A percentile compares a stretch with the other conserved stretches of the same genome.
Conservation (phyloP, 2,329 filamentous ascomycete species). For the Sclerotinia borealis region DNA sequence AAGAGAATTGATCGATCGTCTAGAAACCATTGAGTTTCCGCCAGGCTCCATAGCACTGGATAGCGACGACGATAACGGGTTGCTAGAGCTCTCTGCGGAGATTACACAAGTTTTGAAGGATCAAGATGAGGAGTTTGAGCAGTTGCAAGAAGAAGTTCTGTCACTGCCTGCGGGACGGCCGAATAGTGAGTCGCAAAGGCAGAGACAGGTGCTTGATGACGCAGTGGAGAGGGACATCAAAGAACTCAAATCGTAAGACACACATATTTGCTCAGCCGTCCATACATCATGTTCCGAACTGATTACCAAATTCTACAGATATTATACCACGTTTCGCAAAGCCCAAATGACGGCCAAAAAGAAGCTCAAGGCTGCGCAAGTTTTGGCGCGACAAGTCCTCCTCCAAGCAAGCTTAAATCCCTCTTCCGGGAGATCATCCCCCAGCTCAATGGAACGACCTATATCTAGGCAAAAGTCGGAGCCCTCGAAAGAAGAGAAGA, state of each 20-base stretch:
- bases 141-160: constrained; percentile 70
- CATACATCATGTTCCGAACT: not conserved
- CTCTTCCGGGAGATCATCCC: constrained; percentile 27
- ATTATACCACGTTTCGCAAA: constrained; percentile 61
- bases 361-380: constrained; percentile 65
- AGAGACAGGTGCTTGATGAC: constrained; percentile 60
- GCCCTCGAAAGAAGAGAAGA: constrained; percentile 59
- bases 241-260: constrained; percentile 64
- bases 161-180: constrained; percentile 44
- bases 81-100: constrained; percentile 70
- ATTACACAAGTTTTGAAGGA: constrained; percentile 74
- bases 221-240: constrained; percentile 59
- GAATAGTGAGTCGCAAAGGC: constrained; percentile 51
- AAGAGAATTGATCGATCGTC: constrained; percentile 51
- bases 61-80: constrained; percentile 41
- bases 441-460: constrained; percentile 34
- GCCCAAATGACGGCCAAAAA: constrained; percentile 76
- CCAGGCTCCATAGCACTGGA: constrained; percentile 51
- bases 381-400: constrained; percentile 69
- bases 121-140: constrained; percentile 76
- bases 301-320: constrained; percentile 13
- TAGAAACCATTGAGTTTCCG: constrained; percentile 52
- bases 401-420: constrained; percentile 45
- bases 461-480: constrained; percentile 18
- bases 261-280: not conserved